Evolutionary conservation across 176 grass and related monocot species (phyloP), one percentile per base, ranked within the genome.

Genomic region (Tuctoria greenei): DNA sequence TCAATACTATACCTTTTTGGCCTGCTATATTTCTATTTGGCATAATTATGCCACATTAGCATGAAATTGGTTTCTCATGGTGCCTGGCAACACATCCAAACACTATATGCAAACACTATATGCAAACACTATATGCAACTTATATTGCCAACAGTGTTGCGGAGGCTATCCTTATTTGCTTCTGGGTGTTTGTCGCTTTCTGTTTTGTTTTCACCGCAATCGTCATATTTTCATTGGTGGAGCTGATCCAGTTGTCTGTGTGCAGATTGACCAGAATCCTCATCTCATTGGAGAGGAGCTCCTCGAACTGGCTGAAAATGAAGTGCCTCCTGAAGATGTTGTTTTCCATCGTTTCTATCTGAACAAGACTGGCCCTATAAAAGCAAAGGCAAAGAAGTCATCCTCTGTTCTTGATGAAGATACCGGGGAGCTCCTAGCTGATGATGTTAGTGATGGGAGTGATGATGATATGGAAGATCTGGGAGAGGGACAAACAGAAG

Each of bases 281-380:
- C 77, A 64, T 87, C 81, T 92, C 17, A 98, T 92, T 41, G 95
- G 95, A 25, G 82, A 98, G 77, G 95, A 98, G 59, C 86, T 94
- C 20, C 86, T 98, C 25, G 82, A 94, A 86, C 66, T 98, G 50
- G 91, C 76, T 69, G 95, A 98, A 68, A 86, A 90, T 69, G 95
- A 98, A 84, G 89, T 98, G 71, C 84, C 95, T 15, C 91, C 91
- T 18, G 95, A 98, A 86, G 91, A 98, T 86, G 82, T 98, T 55
- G 87, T 98, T 81, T 98, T 98, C 82, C 95, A 98, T 59, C 86
- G 89, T 59, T 98, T 93, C 84, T 94, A 98, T 81, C 84, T 94
- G 91, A 87, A 94, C 79, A 98, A 89, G 85, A 61, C 73, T 41
- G 84, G 86, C 64, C 79, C 86, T 45, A 84, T 67, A 56, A 98